Percentiles rank a stretch among this genome's conserved stretches.
phyloP scores from a whole-genome alignment of 495 filamentous ascomycete genomes.

The Hyphodiscus hymeniophilus region DNA sequence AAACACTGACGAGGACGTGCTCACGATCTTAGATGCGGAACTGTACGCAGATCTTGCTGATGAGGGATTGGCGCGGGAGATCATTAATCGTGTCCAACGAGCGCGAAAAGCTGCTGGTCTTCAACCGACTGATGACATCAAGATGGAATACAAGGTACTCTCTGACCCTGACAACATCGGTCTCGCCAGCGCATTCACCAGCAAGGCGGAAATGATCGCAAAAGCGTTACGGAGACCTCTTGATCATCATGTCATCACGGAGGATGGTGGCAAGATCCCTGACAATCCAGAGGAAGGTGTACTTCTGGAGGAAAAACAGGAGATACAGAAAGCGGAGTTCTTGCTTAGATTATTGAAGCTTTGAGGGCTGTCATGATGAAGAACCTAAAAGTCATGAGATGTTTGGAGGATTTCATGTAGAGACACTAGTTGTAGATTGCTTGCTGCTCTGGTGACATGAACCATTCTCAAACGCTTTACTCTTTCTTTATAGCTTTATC shows the following conservation, averaged over 20 bases:
- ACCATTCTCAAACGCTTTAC: neutral
- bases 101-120: conserved; percentile 77
- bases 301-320: conserved; percentile 80
- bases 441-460: neutral
- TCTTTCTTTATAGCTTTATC: conserved; percentile 16
- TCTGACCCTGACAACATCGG: conserved; percentile 71
- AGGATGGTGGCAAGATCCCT: conserved; percentile 54
- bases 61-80: conserved; percentile 71
- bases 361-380: conserved; percentile 24
- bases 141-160: conserved; percentile 73
- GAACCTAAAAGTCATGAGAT: neutral
- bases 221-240: conserved; percentile 75
- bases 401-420: neutral
- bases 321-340: conserved; percentile 81
- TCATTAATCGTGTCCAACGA: conserved; percentile 75
- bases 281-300: conserved; percentile 48
- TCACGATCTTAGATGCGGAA: conserved; percentile 71
- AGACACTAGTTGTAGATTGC: neutral
- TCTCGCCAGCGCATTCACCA: conserved; percentile 64
- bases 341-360: conserved; percentile 74
- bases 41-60: conserved; percentile 65
- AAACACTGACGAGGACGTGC: conserved; percentile 75
- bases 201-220: conserved; percentile 58
- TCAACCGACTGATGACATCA: conserved; percentile 73
- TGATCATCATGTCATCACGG: conserved; percentile 61